Percentiles rank a stretch among this genome's conserved stretches.
These are phyloP conservation scores for apple (Malus domestica) DNA, from an alignment of 306 rosid species.

Conservation along the genomic window ASM211411v1 NC_041804.1:28878001-28878500, in stretches of 20 bases:
- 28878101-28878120: slow-evolving; percentile 88
- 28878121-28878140: slow-evolving; percentile 90
- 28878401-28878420: background rate
- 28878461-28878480: slow-evolving; percentile 17
- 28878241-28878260: background rate
- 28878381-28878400: background rate
- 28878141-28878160: slow-evolving; percentile 77
- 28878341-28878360: background rate
- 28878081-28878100: slow-evolving; percentile 86
- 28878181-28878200: slow-evolving; percentile 56
- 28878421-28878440: background rate
- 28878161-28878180: slow-evolving; percentile 89
- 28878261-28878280: background rate
- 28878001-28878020: slow-evolving; percentile 25
- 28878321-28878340: background rate
- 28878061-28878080: slow-evolving; percentile 71
- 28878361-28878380: background rate
- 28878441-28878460: background rate
- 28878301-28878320: background rate
- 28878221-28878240: background rate
- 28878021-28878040: slow-evolving; percentile 85
- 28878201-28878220: slow-evolving; percentile 3
- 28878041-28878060: slow-evolving; percentile 68
- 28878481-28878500: slow-evolving; percentile 58
- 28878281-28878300: background rate